Conservation (phyloP, 768 basidiomycete genomes). For the Leucocoprinus sp. region DNA sequence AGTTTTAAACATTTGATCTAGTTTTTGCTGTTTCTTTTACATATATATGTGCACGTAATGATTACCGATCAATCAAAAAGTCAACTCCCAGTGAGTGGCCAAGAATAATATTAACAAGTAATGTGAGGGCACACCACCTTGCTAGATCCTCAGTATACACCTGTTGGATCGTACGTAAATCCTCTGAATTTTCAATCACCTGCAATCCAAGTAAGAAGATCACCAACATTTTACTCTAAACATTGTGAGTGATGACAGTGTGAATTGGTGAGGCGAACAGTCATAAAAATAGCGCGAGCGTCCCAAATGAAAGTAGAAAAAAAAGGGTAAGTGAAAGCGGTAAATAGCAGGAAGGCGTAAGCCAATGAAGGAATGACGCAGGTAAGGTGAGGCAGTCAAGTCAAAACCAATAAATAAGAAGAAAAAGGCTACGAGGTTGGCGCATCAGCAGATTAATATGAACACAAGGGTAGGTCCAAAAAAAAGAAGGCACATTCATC, state of each 20-base stretch:
- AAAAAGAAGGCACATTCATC: conserved; percentile 2
- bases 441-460: background rate
- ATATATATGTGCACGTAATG: too few species aligned
- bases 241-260: background rate
- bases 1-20: too few species aligned
- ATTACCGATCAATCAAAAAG: too few species aligned
- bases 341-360: background rate
- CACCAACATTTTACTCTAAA: background rate
- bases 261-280: background rate
- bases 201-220: background rate
- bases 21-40: too few species aligned
- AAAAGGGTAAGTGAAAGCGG: background rate
- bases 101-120: too few species aligned
- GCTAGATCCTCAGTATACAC: too few species aligned
- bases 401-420: background rate
- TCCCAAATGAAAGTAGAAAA: background rate
- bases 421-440: conserved; percentile 4
- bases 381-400: background rate
- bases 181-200: too few species aligned
- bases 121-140: too few species aligned
- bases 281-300: background rate
- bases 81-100: too few species aligned
- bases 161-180: too few species aligned
- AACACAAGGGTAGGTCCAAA: background rate
- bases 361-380: background rate